A percentile compares a stretch with the other conserved stretches of the same genome.
Evolutionary conservation across 805 yeast genomes (phyloP).

Genomic region (Trichomonascus vanleenenianus): DNA sequence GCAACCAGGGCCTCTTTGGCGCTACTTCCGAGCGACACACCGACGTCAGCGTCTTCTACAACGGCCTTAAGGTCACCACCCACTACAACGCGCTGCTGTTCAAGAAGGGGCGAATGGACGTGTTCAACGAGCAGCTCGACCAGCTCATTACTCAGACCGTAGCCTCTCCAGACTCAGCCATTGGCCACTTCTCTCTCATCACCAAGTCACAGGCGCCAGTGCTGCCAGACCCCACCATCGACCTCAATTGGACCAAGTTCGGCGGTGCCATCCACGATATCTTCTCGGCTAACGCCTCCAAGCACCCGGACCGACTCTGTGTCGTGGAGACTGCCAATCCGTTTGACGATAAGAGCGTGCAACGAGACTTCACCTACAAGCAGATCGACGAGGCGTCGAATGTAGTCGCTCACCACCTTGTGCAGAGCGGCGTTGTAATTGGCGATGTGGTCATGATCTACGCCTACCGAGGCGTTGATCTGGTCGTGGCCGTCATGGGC

Average conservation of each 20-base stretch:
- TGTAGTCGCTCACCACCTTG: constrained; percentile 82
- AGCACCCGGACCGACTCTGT: constrained; percentile 80
- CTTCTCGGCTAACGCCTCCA: constrained; percentile 77
- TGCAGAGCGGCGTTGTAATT: constrained; percentile 67
- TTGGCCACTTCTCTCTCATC: constrained; percentile 55
- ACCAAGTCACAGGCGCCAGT: constrained; percentile 53
- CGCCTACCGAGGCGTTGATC: constrained; percentile 94
- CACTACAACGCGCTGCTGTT: constrained; percentile 73
- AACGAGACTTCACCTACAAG: constrained; percentile 71
- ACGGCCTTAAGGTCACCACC: constrained; percentile 32
- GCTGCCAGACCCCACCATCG: constrained; percentile 81
- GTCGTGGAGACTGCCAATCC: constrained; percentile 84
- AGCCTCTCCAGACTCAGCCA: constrained; percentile 21
- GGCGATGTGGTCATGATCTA: constrained; percentile 98
- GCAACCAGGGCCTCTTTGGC: constrained; percentile 6
- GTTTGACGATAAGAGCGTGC: constrained; percentile 34
- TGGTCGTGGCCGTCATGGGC: constrained; percentile 96
- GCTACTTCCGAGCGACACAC: constrained; percentile 27
- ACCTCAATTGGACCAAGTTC: constrained; percentile 84
- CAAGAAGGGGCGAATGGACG: constrained; percentile 56
- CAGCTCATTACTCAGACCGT: constrained; percentile 40
- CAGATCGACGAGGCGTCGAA: constrained; percentile 93
- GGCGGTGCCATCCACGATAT: constrained; percentile 97
- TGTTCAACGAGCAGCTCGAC: constrained; percentile 64
- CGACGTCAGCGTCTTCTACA: constrained; percentile 46